These are phyloP conservation scores for Penicillium roqueforti DNA, from an alignment of 495 filamentous ascomycete species.

Conservation along the genomic window DNA sequence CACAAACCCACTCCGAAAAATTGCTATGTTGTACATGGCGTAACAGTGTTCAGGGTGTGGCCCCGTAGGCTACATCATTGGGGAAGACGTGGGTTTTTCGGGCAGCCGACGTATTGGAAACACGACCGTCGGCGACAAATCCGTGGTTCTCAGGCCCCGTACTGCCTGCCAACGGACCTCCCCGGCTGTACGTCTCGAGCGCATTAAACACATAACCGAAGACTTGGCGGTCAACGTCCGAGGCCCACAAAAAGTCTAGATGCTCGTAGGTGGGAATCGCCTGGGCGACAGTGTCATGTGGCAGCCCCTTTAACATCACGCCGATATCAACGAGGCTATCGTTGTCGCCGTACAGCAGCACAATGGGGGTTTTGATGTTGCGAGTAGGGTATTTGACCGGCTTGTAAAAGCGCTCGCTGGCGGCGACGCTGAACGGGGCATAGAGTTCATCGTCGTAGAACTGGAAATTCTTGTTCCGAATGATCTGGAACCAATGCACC, in stretches of 20 bases:
- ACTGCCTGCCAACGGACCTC: not conserved
- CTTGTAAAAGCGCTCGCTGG: conserved; percentile 68
- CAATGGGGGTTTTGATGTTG: conserved; percentile 94
- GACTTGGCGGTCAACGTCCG: conserved; percentile 76
- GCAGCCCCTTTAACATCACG: conserved; percentile 85
- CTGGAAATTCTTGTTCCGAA: conserved; percentile 89
- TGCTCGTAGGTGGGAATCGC: conserved; percentile 91
- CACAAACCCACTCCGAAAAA: not conserved
- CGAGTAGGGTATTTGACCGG: conserved; percentile 93
- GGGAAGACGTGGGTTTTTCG: not conserved
- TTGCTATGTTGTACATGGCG: not conserved
- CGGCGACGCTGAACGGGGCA: conserved; percentile 53
- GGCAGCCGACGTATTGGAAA: conserved; percentile 1
- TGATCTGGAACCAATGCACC: conserved; percentile 99
- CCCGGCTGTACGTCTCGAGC: conserved; percentile 56
- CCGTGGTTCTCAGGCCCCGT: not conserved
- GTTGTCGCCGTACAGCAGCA: conserved; percentile 86
- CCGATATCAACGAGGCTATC: conserved; percentile 95
- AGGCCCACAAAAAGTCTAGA: conserved; percentile 94
- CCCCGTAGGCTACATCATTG: not conserved
- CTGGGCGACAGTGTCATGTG: conserved; percentile 74
- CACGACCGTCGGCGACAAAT: not conserved
- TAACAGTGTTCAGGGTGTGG: not conserved
- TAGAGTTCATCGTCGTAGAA: conserved; percentile 97
- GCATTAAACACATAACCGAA: conserved; percentile 89